Base-by-base conservation (phyloP, 305 asterid genomes). In the Fraxinus velutina region DNA sequence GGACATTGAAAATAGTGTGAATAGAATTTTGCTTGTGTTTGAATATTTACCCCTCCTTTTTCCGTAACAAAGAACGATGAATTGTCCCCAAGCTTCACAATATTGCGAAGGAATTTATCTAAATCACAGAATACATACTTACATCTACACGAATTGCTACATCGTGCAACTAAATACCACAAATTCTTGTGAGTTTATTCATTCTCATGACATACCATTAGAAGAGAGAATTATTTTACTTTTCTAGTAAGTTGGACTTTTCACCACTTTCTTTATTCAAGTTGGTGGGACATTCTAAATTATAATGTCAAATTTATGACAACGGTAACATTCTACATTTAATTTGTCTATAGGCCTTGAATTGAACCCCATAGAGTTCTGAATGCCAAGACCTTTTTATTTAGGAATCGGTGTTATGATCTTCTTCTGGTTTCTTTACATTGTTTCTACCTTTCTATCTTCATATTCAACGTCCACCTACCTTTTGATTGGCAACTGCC, bases 291-390 rank as follows among this genome's bases (percentile, higher is more conserved):
- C 64, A 68, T 8, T 82, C 22, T 30, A 2, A 17, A 2, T 7
- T 62, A 19, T 39, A 81, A 9, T 81, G 62, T 80, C 84, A 66
- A 24, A 76, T 36, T 15, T 52, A 42, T 81, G 81, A 30, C 60
- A 81, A 7, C 33, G 13, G 15, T 6, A 71, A 21, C 78, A 71
- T 33, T 80, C 78, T 4, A 72, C 32, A 2, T 27, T 17, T 12
- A 47, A 47, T 17, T 80, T 80, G 50, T 80, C n/a, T 7, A 6
- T 6, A 27, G n/a, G 5, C 9, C 8, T n/a, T 52, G 22, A n/a
- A 19, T 52, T 52, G 24, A 47, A n/a, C 24, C 62, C 64, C 2
- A 5, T 52, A 1, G 64, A 55, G 21, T n/a, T 52, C 9, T n/a
- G 64, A 52, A 4, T 52, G 24, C 6, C 64, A n/a, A 8, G 6